Conservation (phyloP, 805 yeast genomes). For the Tetrapisispora namnaoensis region DNA sequence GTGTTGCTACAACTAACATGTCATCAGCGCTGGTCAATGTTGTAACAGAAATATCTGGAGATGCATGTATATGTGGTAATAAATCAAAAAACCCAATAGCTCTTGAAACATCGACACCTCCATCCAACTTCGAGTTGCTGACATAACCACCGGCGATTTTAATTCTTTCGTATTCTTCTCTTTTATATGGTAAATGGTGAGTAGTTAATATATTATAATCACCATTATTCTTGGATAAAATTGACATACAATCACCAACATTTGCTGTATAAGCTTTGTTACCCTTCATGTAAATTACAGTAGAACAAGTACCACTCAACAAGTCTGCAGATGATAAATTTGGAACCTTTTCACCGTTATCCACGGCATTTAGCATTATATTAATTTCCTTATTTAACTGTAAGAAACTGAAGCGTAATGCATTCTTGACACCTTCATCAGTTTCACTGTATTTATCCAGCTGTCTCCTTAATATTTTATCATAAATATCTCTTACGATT, state of each 20-base stretch:
- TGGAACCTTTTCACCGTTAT: conserved; percentile 37
- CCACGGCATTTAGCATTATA: conserved; percentile 37
- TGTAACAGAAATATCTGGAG: conserved; percentile 64
- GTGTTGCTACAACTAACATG: conserved; percentile 73
- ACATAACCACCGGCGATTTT: conserved; percentile 89
- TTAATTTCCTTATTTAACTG: conserved; percentile 76
- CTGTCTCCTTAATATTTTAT: conserved; percentile 49
- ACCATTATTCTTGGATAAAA: conserved; percentile 72
- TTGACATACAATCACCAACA: conserved; percentile 81
- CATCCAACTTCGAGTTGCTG: conserved; percentile 77
- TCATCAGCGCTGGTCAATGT: conserved; percentile 65
- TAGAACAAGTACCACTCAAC: conserved; percentile 73
- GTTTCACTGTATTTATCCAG: conserved; percentile 32
- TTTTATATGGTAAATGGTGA: conserved; percentile 74
- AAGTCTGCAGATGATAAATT: conserved; percentile 56
- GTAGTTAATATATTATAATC: conserved; percentile 63
- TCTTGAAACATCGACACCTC: conserved; percentile 71
- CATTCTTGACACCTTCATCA: conserved; percentile 53
- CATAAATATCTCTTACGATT: conserved; percentile 61
- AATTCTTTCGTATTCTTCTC: conserved; percentile 73
- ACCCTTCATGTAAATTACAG: conserved; percentile 70
- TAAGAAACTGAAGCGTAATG: conserved; percentile 73
- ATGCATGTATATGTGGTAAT: conserved; percentile 81
- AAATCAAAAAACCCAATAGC: conserved; percentile 86
- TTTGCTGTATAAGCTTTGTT: conserved; percentile 69